These are phyloP conservation scores for Udeniomyces megalosporus DNA, from an alignment of 768 basidiomycete species.

Conservation along the genomic window DNA sequence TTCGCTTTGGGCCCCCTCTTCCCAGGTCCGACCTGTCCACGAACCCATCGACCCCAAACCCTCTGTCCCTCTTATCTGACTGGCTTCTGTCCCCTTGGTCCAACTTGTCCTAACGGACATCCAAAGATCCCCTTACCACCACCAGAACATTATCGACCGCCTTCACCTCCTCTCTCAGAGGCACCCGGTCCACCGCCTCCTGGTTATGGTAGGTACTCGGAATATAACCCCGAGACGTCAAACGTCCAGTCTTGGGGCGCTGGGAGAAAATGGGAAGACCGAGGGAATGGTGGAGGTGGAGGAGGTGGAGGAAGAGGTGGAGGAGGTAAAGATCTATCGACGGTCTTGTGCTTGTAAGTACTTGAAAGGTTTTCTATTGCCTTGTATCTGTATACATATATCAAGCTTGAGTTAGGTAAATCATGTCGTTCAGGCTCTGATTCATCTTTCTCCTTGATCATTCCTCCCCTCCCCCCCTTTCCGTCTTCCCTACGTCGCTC, in stretches of 20 bases:
- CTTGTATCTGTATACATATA: too few species aligned
- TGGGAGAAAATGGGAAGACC: conserved; percentile 23
- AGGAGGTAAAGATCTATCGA: conserved; percentile 18
- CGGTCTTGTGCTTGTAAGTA: conserved; percentile 29
- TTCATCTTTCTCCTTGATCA: conserved; percentile 11
- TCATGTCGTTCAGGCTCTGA: not conserved
- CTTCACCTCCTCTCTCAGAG: conserved; percentile 44
- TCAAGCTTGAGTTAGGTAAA: conserved; percentile 6
- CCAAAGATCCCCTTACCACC: conserved; percentile 6
- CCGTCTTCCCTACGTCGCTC: not conserved
- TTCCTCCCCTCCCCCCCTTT: not conserved
- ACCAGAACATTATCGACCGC: conserved; percentile 50
- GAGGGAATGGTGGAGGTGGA: conserved; percentile 16
- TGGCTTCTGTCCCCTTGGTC: conserved; percentile 15
- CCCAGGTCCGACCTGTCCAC: conserved; percentile 10
- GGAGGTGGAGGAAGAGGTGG: conserved; percentile 17
- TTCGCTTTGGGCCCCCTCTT: not conserved
- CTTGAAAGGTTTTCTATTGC: conserved; percentile 9
- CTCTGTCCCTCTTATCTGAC: conserved; percentile 9
- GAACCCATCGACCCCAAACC: not conserved
- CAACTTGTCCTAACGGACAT: conserved; percentile 7
- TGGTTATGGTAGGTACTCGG: conserved; percentile 24
- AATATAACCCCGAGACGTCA: conserved; percentile 17
- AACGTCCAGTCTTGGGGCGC: conserved; percentile 18
- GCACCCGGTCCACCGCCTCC: conserved; percentile 21